Percentiles rank a stretch among this genome's conserved stretches.
Conservation (phyloP, 2,329 filamentous ascomycete genomes). For the Neofusicoccum sp. region DNA sequence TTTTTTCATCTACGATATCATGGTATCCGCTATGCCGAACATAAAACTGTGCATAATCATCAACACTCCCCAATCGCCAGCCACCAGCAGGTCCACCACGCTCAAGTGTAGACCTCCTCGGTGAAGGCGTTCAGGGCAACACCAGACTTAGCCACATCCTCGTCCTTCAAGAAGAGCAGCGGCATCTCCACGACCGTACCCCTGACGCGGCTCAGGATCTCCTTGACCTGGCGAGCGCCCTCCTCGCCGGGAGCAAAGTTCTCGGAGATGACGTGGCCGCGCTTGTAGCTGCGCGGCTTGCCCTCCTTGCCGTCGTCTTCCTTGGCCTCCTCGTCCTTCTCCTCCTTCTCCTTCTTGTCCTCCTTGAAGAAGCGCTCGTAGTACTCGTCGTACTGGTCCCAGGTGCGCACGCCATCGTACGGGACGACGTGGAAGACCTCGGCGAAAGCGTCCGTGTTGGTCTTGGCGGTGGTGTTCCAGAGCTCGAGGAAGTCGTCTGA, state of each 20-base stretch:
- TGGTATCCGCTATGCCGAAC: not conserved
- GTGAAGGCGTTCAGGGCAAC: slow-evolving; percentile 58
- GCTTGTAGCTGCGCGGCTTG: slow-evolving; percentile 66
- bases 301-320: slow-evolving; percentile 30
- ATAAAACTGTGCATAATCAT: not conserved
- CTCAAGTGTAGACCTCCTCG: slow-evolving; percentile 52
- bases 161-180: slow-evolving; percentile 78
- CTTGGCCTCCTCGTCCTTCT: slow-evolving; percentile 41
- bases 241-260: slow-evolving; percentile 46
- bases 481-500: slow-evolving; percentile 67
- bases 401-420: slow-evolving; percentile 67
- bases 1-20: not conserved
- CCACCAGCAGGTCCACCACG: not conserved
- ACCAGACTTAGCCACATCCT: slow-evolving; percentile 85
- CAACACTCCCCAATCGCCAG: not conserved
- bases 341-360: slow-evolving; percentile 39
- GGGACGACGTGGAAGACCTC: slow-evolving; percentile 82
- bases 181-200: slow-evolving; percentile 80
- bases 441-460: slow-evolving; percentile 79
- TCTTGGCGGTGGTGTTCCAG: slow-evolving; percentile 73
- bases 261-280: slow-evolving; percentile 77
- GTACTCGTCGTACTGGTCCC: slow-evolving; percentile 74
- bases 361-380: slow-evolving; percentile 66
- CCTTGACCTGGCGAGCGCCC: slow-evolving; percentile 55
- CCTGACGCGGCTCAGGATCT: slow-evolving; percentile 72